A percentile compares a stretch with the other conserved stretches of the same genome.
Conservation (phyloP, 495 filamentous ascomycete genomes). For the Platismatia glauca region DNA sequence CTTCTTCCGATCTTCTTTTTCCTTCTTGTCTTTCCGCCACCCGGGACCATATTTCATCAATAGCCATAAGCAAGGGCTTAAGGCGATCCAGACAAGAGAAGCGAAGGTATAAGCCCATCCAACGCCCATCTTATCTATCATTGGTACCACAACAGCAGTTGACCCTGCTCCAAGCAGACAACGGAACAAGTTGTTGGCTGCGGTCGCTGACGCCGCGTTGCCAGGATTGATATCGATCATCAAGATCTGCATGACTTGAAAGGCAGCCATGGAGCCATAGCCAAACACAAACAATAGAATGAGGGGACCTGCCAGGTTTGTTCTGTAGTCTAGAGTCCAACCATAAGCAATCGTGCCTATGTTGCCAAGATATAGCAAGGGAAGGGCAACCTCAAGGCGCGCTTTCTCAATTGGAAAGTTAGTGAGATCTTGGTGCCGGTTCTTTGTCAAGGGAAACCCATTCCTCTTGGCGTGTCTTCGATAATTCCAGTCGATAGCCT, state of each 20-base stretch:
- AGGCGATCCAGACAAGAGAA: slow-evolving; percentile 42
- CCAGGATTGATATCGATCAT: slow-evolving; percentile 58
- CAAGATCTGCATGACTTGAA: slow-evolving; percentile 37
- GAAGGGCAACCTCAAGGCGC: slow-evolving; percentile 36
- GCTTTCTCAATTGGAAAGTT: slow-evolving; percentile 45
- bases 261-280: slow-evolving; percentile 29
- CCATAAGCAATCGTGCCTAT: slow-evolving; percentile 38
- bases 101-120: slow-evolving; percentile 67
- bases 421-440: slow-evolving; percentile 22
- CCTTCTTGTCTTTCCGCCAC: slow-evolving; percentile 40
- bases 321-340: slow-evolving; percentile 36
- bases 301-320: slow-evolving; percentile 31
- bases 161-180: slow-evolving; percentile 60
- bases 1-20: slow-evolving; percentile 7
- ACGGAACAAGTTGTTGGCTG: slow-evolving; percentile 60
- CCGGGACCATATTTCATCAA: slow-evolving; percentile 36
- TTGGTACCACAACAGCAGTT: slow-evolving; percentile 55
- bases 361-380: slow-evolving; percentile 32
- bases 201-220: slow-evolving; percentile 54
- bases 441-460: slow-evolving; percentile 15
- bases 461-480: slow-evolving; percentile 16
- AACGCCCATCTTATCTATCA: slow-evolving; percentile 54
- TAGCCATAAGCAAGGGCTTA: slow-evolving; percentile 44
- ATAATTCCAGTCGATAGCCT: slow-evolving; percentile 21
- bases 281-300: slow-evolving; percentile 31